A percentile compares a stretch with the other conserved stretches of the same genome.
phyloP scores from a whole-genome alignment of 192 early-diverging fungal species.

The Gonapodya prolifera region DNA sequence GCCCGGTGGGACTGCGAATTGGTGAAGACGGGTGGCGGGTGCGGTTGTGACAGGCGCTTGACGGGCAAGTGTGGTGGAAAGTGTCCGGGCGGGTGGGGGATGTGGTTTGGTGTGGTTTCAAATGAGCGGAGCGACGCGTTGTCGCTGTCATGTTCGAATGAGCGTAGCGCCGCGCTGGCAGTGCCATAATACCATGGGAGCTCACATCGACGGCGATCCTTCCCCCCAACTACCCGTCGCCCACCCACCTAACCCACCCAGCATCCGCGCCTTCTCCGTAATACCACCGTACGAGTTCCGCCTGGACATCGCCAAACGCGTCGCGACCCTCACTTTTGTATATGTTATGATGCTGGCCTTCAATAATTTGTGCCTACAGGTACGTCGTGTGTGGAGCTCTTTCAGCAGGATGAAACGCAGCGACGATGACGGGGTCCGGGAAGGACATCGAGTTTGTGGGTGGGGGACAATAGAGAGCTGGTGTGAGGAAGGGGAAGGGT shows the following conservation, averaged over 20 bases:
- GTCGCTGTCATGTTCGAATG: too few relatives aligned
- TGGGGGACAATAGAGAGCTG: neutral
- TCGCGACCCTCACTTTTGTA: slow-evolving; percentile 43
- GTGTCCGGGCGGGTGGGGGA: too few relatives aligned
- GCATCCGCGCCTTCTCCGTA: slow-evolving; percentile 32
- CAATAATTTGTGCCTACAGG: slow-evolving; percentile 48
- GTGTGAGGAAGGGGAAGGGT: neutral
- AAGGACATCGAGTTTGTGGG: neutral
- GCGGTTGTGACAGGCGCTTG: too few relatives aligned
- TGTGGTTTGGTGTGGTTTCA: too few relatives aligned
- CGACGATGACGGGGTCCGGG: neutral
- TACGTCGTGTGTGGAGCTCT: neutral
- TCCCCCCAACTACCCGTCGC: too few relatives aligned
- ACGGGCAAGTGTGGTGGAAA: too few relatives aligned
- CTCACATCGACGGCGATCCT: too few relatives aligned
- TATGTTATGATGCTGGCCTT: slow-evolving; percentile 55
- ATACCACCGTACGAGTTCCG: slow-evolving; percentile 54
- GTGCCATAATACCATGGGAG: too few relatives aligned
- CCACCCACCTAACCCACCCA: slow-evolving; percentile 11
- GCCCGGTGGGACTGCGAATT: too few relatives aligned
- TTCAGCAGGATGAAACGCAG: neutral
- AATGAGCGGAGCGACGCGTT: too few relatives aligned
- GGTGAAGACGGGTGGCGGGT: too few relatives aligned
- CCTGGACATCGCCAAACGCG: slow-evolving; percentile 28
- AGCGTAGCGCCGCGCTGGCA: too few relatives aligned